Evolutionary conservation across 139 green algal species (phyloP).

Genomic region (Picochlorum sp.): DNA sequence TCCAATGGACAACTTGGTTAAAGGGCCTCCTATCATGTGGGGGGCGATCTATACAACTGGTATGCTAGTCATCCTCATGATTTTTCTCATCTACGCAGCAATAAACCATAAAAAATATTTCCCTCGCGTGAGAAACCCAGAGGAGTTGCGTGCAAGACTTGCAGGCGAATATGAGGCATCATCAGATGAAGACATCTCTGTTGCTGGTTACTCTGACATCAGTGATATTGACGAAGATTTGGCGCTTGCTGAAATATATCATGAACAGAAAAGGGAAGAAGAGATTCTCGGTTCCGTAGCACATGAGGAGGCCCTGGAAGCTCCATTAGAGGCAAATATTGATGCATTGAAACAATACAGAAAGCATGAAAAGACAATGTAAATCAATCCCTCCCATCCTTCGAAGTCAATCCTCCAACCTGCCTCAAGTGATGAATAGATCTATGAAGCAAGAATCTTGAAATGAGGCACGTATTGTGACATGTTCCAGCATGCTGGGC

Average conservation of each 20-base stretch:
- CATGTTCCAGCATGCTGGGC: no score
- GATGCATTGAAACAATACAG: no score
- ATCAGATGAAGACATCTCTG: slow-evolving; percentile 7
- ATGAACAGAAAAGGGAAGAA: no score
- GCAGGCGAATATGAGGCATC: slow-evolving; percentile 10
- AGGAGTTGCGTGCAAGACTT: slow-evolving; percentile 12
- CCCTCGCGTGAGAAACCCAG: slow-evolving; percentile 14
- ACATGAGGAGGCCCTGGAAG: no score
- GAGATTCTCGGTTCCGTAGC: no score
- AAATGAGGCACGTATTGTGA: no score
- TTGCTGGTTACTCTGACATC: slow-evolving; percentile 2
- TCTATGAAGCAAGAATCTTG: no score
- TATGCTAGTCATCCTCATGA: slow-evolving; percentile 3
- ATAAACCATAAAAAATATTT: slow-evolving; percentile 21
- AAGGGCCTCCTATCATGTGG: slow-evolving; percentile 18
- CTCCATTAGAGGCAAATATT: no score
- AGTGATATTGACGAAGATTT: slow-evolving; percentile 1
- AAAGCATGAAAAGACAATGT: no score
- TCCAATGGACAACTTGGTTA: slow-evolving; percentile 14
- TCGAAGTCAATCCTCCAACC: no score
- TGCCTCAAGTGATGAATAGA: no score
- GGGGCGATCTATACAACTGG: slow-evolving; percentile 4
- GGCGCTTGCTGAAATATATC: not conserved
- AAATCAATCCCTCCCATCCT: no score
- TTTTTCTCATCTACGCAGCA: slow-evolving; percentile 8